phyloP scores from a whole-genome alignment of 169 alveolate species.

The Fabrea salina region DNA sequence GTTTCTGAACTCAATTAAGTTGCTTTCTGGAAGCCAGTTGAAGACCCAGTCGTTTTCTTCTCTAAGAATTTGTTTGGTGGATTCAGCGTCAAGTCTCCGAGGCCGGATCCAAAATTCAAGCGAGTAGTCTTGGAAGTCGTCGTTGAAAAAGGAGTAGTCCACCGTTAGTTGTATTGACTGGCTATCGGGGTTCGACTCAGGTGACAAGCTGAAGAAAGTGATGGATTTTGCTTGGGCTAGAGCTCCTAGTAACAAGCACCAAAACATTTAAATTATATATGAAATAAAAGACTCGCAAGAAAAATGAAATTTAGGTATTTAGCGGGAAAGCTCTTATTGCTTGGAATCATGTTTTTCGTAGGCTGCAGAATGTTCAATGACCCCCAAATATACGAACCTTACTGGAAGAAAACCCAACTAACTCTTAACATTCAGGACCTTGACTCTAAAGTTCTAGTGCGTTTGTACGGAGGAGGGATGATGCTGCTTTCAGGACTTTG shows the following conservation, averaged over 20 bases:
- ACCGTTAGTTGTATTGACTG: background rate
- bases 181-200: conserved; percentile 8
- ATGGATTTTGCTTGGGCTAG: background rate
- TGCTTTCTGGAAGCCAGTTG: background rate
- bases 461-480: too few relatives aligned
- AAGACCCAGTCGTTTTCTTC: background rate
- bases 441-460: too few relatives aligned
- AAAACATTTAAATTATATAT: too few relatives aligned
- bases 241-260: background rate
- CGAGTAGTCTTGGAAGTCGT: background rate
- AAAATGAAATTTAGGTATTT: too few relatives aligned
- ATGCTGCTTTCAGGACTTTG: too few relatives aligned
- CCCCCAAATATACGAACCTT: too few relatives aligned
- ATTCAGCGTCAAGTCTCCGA: background rate
- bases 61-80: background rate
- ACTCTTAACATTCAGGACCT: too few relatives aligned
- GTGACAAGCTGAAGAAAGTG: background rate
- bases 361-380: too few relatives aligned
- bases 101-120: conserved; percentile 27
- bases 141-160: background rate
- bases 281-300: too few relatives aligned
- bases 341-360: too few relatives aligned
- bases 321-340: too few relatives aligned
- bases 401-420: too few relatives aligned
- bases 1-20: background rate